Evolutionary conservation across 305 asterid species (phyloP), one percentile per base, ranked within the genome.

Genomic region (Fraxinus floribunda): DNA sequence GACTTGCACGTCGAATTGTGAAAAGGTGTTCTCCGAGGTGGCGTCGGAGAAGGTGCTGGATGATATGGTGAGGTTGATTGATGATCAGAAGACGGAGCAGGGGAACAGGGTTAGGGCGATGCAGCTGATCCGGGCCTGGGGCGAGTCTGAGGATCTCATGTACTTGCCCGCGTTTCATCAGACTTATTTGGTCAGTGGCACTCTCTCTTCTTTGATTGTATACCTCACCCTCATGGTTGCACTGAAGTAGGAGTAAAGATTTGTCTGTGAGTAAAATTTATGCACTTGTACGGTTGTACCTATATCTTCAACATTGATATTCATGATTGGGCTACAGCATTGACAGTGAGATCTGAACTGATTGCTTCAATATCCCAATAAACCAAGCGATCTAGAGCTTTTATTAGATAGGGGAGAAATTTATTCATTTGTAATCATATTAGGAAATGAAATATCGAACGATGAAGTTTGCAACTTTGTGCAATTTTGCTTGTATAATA

Each of bases 81-180:
- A 91, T 70, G 99, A 95, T 82, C 85, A 93, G 26, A 95, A 83
- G 88, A 88, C 95, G 79, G 97, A 94, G 49, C 92, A 86, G 60
- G 99, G 88, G 82, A 88, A 83, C 79, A 88, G 93, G 66, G 87
- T 91, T 52, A 92, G 91, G 92, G 95, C 91, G 87, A 84, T 91
- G 94, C 92, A 93, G 92, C 89, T 95, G 87, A 94, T 95, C 75
- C 88, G 97, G 85, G 97, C 93, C 36, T 95, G 99, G 98, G 99
- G 94, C 3, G 97, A 94, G 88, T 90, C 98, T 0, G 88, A 89
- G 89, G 99, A 95, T 52, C 96, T 95, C 85, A 83, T 79, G 30
- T 93, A 95, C 90, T 90, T 95, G 90, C 97, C 99, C 1, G 97
- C 90, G 10, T 95, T 95, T 86, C 95, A 84, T 66, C 99, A 95